phyloP scores from a whole-genome alignment of 2,329 filamentous ascomycete genomes.

The Penicillium nordicum region DNA sequence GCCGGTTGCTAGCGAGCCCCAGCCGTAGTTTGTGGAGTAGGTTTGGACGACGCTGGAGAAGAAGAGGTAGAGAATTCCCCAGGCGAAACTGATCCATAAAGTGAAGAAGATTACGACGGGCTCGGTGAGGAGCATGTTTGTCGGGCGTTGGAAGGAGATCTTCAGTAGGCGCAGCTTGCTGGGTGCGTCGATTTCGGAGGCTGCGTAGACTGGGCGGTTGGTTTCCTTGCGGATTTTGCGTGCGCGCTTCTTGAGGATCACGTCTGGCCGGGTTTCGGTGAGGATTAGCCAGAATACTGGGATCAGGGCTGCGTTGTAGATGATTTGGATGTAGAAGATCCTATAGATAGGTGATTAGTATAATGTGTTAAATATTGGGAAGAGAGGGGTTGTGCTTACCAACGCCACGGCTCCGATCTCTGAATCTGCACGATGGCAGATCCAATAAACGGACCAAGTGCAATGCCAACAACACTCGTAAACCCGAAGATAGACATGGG shows the following conservation, averaged over 20 bases:
- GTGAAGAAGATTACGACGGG: constrained; percentile 45
- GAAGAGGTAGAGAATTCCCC: constrained; percentile 45
- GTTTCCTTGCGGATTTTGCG: constrained; percentile 40
- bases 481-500: constrained; percentile 46
- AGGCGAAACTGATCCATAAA: constrained; percentile 45
- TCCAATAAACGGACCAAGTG: constrained; percentile 46
- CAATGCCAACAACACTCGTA: constrained; percentile 44
- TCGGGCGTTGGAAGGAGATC: constrained; percentile 41
- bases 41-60: constrained; percentile 43
- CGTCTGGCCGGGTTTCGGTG: constrained; percentile 42
- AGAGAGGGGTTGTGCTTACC: constrained; percentile 26
- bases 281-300: constrained; percentile 43
- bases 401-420: constrained; percentile 40
- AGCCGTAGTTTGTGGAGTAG: constrained; percentile 39
- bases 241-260: constrained; percentile 41
- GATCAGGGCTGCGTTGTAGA: constrained; percentile 42
- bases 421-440: constrained; percentile 37
- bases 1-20: constrained; percentile 34
- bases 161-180: constrained; percentile 27
- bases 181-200: constrained; percentile 20
- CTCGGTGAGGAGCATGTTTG: constrained; percentile 41
- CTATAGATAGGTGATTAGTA: constrained; percentile 18
- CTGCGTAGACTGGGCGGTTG: constrained; percentile 27
- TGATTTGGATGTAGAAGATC: constrained; percentile 47
- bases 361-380: neutral